Base-by-base conservation (phyloP, 2,329 filamentous ascomycete species). In the Fusarium mangiferae region DNA sequence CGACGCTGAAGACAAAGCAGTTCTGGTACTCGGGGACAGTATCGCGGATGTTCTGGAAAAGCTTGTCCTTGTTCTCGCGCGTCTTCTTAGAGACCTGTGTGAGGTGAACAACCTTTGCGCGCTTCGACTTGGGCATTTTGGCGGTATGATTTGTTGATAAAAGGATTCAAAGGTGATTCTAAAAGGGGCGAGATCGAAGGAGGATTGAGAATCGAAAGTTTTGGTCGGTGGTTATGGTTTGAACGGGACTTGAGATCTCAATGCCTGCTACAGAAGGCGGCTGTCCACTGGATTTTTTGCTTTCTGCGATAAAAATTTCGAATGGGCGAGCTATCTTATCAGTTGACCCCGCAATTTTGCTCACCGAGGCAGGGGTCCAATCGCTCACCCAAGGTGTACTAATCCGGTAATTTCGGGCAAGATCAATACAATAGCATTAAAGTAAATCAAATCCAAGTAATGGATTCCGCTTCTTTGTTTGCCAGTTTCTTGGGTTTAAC, bases 81-180 rank as follows among this genome's bases (percentile, higher is more conserved):
- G 91, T 92, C 88, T 98, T 98, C 88, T 98, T 98, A 84, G 90
- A 87, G 79, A 96, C 95, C 87, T 96, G 92, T 77, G 95, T 95
- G 82, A 98, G 90, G 87, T 98, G 93, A 78, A 97, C 91, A 83
- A 97, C 88, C 85, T 92, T 96, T 78, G 93, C 89, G 84, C 96
- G 94, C 89, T 96, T 98, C 74, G 96, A 98, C 87, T 97, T 95
- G 82, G 96, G 96, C 96, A 99, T 99, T 75, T 80, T 86, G 82
- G 74, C 74, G 48, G 46, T 38, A 14, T 20, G 35, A 20, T 49
- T 59, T 39, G 20, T 48, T 49, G 36, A 18, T 38, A 28, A 24
- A 44, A 20, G 13, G 22, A 38, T 30, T 11, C 38, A 15, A 13
- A 18, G 20, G 22, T 22, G 36, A 38, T 15, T 39, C 10, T 1